Base-by-base conservation (phyloP, 2,329 filamentous ascomycete genomes). In the Cladosporium sp. region DNA sequence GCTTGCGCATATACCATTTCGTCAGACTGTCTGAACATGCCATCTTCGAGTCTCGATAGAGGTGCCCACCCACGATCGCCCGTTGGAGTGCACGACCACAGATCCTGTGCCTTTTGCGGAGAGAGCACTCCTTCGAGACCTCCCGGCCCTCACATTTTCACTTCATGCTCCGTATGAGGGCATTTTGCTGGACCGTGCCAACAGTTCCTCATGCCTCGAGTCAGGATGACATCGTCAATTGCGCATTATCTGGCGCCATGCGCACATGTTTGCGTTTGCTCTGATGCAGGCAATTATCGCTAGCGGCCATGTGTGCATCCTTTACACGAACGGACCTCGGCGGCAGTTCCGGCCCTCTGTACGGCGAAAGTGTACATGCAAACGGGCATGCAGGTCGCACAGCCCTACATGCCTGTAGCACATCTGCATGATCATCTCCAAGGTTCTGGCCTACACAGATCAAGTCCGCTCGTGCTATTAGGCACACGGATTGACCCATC, bases 181-280 rank as follows among this genome's bases (percentile, higher is more conserved):
- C 39, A 4, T 3, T 13, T 23, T 21, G 39, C n/a, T 46, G 10
- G n/a, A 46, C 39, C 39, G 25, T 56, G 51, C n/a, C 56, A 23
- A 7, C 30, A 5, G 6, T n/a, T 28, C 26, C 51, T 28, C 18
- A 25, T 10, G 1, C 13, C 21, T 26, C 46, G 58, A 61, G 58
- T 61, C 58, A 61, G 23, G 11, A 61, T 61, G 58, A 61, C 58
- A 49, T 34, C 58, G 23, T 49, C 58, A 34, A 61, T 61, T 51
- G 46, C 58, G 58, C 46, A 61, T 59, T 28, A 18, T 18, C 2
- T 30, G 18, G 28, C 7, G 30, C 51, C 26, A 30, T 21, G 51
- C 51, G 51, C 51, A 54, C 26, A 53, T 16, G 26, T 28, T 53
- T n/a, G n/a, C 49, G 5, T 30, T 18, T 30, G 51, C 8, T n/a